These are phyloP conservation scores for Stentor coeruleus DNA, from an alignment of 73 alveolate genomes.

Conservation along the genomic window DNA sequence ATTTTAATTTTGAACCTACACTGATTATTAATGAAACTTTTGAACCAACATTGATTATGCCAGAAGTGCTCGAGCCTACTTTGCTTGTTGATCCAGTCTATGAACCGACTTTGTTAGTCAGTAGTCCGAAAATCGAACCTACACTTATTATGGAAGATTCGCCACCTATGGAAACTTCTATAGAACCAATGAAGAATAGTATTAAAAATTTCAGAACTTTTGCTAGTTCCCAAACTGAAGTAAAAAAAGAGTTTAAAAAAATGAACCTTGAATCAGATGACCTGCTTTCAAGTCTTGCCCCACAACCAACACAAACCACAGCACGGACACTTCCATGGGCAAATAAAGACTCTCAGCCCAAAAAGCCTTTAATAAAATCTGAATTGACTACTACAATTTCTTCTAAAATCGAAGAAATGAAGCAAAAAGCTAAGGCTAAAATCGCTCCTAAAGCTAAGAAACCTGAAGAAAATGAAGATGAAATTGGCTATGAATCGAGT, in stretches of 20 bases:
- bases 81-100: background rate
- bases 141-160: background rate
- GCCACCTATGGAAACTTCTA: background rate
- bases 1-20: background rate
- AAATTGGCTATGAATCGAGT: background rate
- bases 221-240: background rate
- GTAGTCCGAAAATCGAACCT: conserved; percentile 1
- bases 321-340: conserved; percentile 10
- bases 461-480: background rate
- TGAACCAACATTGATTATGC: conserved; percentile 17
- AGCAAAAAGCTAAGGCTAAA: background rate
- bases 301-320: background rate
- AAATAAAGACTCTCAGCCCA: background rate
- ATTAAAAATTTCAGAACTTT: too few relatives aligned
- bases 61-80: background rate
- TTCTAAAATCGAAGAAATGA: background rate
- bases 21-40: background rate
- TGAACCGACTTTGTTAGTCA: background rate
- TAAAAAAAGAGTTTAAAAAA: background rate
- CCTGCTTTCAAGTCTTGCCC: background rate
- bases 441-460: background rate
- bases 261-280: background rate
- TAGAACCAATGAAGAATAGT: background rate
- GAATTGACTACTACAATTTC: too few relatives aligned
- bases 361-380: background rate